Evolutionary conservation across 768 basidiomycete genomes (phyloP), one percentile per base, ranked within the genome.

Genomic region (Hericium coralloides): DNA sequence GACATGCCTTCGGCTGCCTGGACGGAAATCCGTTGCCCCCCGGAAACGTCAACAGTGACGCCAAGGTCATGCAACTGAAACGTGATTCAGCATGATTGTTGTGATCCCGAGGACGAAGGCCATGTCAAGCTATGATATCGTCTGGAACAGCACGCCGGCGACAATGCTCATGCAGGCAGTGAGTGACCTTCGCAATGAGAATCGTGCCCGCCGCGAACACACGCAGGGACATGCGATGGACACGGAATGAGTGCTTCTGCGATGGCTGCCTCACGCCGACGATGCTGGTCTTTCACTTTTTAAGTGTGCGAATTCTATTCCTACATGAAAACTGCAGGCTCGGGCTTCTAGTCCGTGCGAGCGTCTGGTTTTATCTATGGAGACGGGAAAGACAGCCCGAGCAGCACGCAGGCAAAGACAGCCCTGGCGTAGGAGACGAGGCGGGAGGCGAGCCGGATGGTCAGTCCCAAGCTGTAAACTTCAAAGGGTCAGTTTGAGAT

Each of bases 121-220:
- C 0, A 79, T 80, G 7, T 89, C 89, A 14, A 90, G 68, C 85
- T 87, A 84, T 4, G 79, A 84, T 79, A 92, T 82, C 1, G 89
- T 89, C 65, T 88, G 85, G 68, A 91, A 90, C 20, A 90, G 58
- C 12, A 81, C 89, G 3, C 87, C 89, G 6, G 84, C 82, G 4
- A 90, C 73, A 67, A 82, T 84, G 89, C 63, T 92, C 89, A 55
- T 86, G 76, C 3, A 81, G 82, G 1, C 76, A 66, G 2, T 81
- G 76, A n/a, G n/a, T n/a, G 12, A 85, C 75, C 63, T 83, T 85
- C 2, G 88, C 85, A 41, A 89, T 79, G 63, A 86, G 92, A 17
- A 92, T 69, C 6, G 85, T 85, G 2, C 89, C 90, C 0, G 82
- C 71, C 0, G 89, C 72, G 64, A 82, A 91, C 2, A 87, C 81